Evolutionary conservation across 441 rosid species (phyloP), one percentile per base, ranked within the genome.

Genomic region (Aquilaria agallochum): DNA sequence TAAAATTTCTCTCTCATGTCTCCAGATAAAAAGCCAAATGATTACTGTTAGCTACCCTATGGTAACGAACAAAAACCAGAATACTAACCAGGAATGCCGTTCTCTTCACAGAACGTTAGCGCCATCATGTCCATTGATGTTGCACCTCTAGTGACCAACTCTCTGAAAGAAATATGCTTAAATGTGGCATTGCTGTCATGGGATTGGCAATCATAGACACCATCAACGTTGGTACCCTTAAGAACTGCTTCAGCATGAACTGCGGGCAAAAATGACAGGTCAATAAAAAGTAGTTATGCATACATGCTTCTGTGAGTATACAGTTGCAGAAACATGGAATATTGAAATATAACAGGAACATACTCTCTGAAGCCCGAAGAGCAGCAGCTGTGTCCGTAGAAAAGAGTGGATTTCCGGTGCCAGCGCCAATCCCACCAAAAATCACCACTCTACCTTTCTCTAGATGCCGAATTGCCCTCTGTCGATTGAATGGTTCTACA

Each of bases 361-460:
- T 83, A 87, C 94, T 83, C 69, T 85, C 94, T 15, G 79, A 74
- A 65, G 94, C 90, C 69, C 85, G 78, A 57, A 94, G 88, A 13
- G 96, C 90, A 60, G 97, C 94, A 55, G 94, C 88, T 31, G 97
- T 89, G 70, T 94, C 99, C 2, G 97, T 87, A 31, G 95, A 82
- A 76, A 89, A 91, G 52, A 87, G 83, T 50, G 97, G 97, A 68
- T 89, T 94, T 63, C 89, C 94, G 58, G 78, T 69, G 40, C 85
- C 84, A 32, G 87, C 84, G 46, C 99, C 97, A 48, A 91, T 74
- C 31, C 97, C 97, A 62, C 97, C 97, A 68, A 94, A 94, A 73
- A 94, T 84, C 56, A 94, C 96, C 31, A 94, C 99, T 80, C 94
- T 84, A 60, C 97, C 95, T 72, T 94, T 94, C 69, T 91, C 97